Conservation (phyloP, 495 filamentous ascomycete genomes). For the Aspergillus leporis region DNA sequence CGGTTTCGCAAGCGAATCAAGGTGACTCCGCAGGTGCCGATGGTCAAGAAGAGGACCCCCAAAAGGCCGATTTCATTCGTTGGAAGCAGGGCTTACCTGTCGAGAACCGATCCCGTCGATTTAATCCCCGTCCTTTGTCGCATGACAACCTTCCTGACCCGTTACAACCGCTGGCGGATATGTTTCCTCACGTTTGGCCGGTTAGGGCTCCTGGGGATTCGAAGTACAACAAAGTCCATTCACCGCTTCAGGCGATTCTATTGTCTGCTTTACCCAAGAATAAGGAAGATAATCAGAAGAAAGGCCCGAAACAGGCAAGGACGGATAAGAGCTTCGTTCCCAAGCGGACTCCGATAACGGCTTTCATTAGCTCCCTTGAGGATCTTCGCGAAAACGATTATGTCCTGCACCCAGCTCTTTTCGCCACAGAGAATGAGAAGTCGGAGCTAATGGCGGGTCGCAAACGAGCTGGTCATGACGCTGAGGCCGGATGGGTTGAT, state of each 20-base stretch:
- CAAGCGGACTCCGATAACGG: slow-evolving; percentile 74
- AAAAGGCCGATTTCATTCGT: slow-evolving; percentile 35
- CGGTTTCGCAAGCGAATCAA: slow-evolving; percentile 16
- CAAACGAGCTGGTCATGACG: slow-evolving; percentile 37
- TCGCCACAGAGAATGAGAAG: slow-evolving; percentile 43
- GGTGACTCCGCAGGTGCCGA: slow-evolving; percentile 7
- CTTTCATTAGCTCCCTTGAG: slow-evolving; percentile 66
- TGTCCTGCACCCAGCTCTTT: slow-evolving; percentile 72
- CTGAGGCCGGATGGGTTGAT: slow-evolving; percentile 79
- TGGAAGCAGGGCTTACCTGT: slow-evolving; percentile 49
- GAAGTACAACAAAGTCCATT: slow-evolving; percentile 75
- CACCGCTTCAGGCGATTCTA: slow-evolving; percentile 78
- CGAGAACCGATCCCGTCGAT: slow-evolving; percentile 51
- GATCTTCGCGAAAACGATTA: slow-evolving; percentile 84
- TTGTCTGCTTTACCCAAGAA: slow-evolving; percentile 66
- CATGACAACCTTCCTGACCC: slow-evolving; percentile 59
- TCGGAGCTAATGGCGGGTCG: slow-evolving; percentile 47
- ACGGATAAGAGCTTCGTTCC: slow-evolving; percentile 62
- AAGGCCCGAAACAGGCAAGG: slow-evolving; percentile 56
- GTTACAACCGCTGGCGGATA: slow-evolving; percentile 70
- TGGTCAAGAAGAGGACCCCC: slow-evolving; percentile 22
- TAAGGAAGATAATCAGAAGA: slow-evolving; percentile 54
- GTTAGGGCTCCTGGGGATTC: slow-evolving; percentile 82
- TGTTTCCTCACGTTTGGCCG: slow-evolving; percentile 89
- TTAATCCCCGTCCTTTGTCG: slow-evolving; percentile 68